Conservation (phyloP, 1,284 basidiomycete genomes). For the Fomitopsis betulina region DNA sequence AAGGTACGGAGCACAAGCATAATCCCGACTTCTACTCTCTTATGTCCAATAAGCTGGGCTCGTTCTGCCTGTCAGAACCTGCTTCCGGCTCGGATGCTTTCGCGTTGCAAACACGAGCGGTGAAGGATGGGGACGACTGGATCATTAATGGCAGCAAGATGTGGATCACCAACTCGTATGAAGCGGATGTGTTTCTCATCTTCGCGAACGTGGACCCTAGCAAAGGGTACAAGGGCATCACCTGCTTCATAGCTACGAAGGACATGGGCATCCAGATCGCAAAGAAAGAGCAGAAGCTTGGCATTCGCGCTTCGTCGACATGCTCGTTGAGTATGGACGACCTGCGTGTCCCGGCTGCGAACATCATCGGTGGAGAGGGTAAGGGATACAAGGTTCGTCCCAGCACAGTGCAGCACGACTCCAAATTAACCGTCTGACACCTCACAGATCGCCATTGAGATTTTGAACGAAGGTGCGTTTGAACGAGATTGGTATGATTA, state of each 20-base stretch:
- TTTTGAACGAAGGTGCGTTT: slow-evolving; percentile 81
- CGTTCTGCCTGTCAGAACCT: slow-evolving; percentile 94
- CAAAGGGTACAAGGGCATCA: slow-evolving; percentile 99
- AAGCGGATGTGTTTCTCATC: slow-evolving; percentile 92
- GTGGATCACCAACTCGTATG: slow-evolving; percentile 99
- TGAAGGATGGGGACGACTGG: slow-evolving; percentile 81
- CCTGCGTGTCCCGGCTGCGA: slow-evolving; percentile 87
- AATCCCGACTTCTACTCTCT: neutral
- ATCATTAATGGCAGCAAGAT: slow-evolving; percentile 95
- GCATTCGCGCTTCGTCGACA: slow-evolving; percentile 95
- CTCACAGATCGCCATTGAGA: slow-evolving; percentile 89
- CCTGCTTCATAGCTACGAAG: slow-evolving; percentile 94
- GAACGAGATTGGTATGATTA: neutral
- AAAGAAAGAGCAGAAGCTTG: slow-evolving; percentile 99
- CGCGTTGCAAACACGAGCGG: slow-evolving; percentile 90
- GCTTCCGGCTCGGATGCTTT: slow-evolving; percentile 96
- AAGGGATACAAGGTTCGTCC: slow-evolving; percentile 83
- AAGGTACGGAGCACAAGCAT: slow-evolving; percentile 47
- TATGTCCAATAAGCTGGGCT: slow-evolving; percentile 68
- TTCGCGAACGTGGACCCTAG: slow-evolving; percentile 94
- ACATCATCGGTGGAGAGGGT: slow-evolving; percentile 91
- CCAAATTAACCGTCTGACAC: neutral
- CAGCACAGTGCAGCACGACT: no score
- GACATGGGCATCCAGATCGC: slow-evolving; percentile 97
- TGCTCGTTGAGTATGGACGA: slow-evolving; percentile 97